Conservation (phyloP, 495 filamentous ascomycete species). For the Extremus antarcticus region DNA sequence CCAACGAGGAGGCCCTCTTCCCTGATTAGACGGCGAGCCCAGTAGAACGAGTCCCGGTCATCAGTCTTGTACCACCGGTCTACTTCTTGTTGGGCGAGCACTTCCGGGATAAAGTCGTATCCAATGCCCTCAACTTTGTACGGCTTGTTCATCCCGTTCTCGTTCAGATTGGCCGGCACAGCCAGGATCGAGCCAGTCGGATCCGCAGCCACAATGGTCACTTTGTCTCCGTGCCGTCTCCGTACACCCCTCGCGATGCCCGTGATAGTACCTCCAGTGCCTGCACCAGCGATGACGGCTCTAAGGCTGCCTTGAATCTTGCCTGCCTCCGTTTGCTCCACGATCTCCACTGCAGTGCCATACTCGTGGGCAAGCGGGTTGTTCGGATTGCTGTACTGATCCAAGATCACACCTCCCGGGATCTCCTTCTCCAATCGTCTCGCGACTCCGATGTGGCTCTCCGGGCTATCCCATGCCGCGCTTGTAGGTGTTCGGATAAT, state of each 20-base stretch:
- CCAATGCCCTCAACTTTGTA: constrained; percentile 99
- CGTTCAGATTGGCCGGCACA: constrained; percentile 64
- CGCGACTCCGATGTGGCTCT: constrained; percentile 95
- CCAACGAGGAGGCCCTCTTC: constrained; percentile 94
- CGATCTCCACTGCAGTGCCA: constrained; percentile 94
- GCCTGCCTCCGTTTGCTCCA: constrained; percentile 70
- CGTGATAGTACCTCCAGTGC: constrained; percentile 91
- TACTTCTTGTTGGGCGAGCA: constrained; percentile 71
- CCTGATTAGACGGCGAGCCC: constrained; percentile 76
- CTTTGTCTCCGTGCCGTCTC: constrained; percentile 62
- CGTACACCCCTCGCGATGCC: constrained; percentile 75
- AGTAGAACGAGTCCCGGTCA: constrained; percentile 81
- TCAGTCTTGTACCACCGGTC: constrained; percentile 97
- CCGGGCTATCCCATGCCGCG: constrained; percentile 85
- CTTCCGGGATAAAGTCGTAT: constrained; percentile 95
- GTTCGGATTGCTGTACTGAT: constrained; percentile 87
- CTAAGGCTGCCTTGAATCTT: constrained; percentile 46
- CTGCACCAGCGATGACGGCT: constrained; percentile 81
- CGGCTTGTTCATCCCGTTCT: constrained; percentile 62
- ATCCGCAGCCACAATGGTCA: constrained; percentile 86
- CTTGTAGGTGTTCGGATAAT: constrained; percentile 97
- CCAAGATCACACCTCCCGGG: constrained; percentile 90
- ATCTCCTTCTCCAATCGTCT: constrained; percentile 84
- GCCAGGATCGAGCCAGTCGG: constrained; percentile 83
- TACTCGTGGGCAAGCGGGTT: constrained; percentile 92